Evolutionary conservation across 73 alveolate genomes (phyloP).

Genomic region (Tetrahymena malaccensis): DNA sequence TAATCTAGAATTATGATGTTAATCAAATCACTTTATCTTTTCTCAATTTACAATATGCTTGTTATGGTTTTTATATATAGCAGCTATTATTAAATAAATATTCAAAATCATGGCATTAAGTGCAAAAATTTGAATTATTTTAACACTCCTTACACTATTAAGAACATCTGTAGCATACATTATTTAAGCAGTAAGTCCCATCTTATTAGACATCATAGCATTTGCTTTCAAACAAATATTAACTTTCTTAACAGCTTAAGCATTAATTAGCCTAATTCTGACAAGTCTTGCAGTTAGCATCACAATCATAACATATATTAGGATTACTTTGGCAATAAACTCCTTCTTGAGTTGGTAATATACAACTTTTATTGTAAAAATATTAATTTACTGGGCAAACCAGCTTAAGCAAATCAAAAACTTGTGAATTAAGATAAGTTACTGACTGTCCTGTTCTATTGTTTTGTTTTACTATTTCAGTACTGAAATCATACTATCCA

Average conservation of each 20-base stretch:
- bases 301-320: background rate
- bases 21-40: too few species aligned
- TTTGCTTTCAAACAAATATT: background rate
- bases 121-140: background rate
- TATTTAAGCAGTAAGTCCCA: background rate
- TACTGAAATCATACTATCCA: background rate
- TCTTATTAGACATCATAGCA: background rate
- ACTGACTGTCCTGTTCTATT: background rate
- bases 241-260: background rate
- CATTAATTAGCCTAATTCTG: background rate
- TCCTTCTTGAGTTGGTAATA: background rate
- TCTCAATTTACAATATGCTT: background rate
- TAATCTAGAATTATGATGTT: too few species aligned
- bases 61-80: background rate
- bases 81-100: background rate
- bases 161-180: background rate
- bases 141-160: background rate
- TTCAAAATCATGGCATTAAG: background rate
- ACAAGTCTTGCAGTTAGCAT: background rate
- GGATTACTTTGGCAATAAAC: background rate
- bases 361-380: background rate
- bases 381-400: background rate
- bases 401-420: background rate
- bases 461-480: background rate
- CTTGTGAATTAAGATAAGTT: background rate